Evolutionary conservation across 1,284 basidiomycete species (phyloP).

Genomic region (Omphalotus olearius): DNA sequence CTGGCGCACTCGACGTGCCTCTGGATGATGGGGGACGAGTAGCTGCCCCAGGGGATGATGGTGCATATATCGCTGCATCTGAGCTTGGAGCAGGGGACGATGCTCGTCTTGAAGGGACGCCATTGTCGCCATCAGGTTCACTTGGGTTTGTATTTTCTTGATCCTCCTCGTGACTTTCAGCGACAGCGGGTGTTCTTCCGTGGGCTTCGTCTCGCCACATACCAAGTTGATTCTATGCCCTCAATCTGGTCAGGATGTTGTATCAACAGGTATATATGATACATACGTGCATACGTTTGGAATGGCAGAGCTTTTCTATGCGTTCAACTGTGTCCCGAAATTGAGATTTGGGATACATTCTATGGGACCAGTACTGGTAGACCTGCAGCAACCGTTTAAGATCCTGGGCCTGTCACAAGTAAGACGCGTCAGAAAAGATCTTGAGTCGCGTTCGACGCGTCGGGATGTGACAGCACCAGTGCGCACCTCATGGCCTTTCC

Average conservation of each 20-base stretch:
- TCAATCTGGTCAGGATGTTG: conserved; percentile 3
- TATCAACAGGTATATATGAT: neutral
- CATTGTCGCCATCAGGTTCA: conserved; percentile 25
- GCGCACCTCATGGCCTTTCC: conserved; percentile 85
- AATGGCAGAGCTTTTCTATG: conserved; percentile 84
- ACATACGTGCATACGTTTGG: conserved; percentile 75
- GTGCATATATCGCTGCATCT: conserved; percentile 25
- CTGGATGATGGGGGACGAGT: conserved; percentile 48
- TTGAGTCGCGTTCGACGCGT: conserved; percentile 1
- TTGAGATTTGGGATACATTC: conserved; percentile 82
- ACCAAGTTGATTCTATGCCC: conserved; percentile 56
- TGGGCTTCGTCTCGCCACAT: conserved; percentile 74
- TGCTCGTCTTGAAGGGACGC: neutral
- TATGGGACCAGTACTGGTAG: conserved; percentile 92
- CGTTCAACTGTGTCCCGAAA: conserved; percentile 80
- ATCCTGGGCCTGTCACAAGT: conserved; percentile 56
- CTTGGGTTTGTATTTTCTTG: conserved; percentile 25
- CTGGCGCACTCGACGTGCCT: conserved; percentile 11
- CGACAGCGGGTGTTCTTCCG: conserved; percentile 34
- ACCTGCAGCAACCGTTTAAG: conserved; percentile 73
- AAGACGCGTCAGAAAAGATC: conserved; percentile 3
- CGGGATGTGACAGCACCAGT: conserved; percentile 16
- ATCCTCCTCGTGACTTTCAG: conserved; percentile 28
- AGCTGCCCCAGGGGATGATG: conserved; percentile 38
- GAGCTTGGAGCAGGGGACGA: conserved; percentile 16